These are phyloP conservation scores for Cynanchum wilfordii DNA, from an alignment of 257 asterid genomes.

Conservation along the genomic window DNA sequence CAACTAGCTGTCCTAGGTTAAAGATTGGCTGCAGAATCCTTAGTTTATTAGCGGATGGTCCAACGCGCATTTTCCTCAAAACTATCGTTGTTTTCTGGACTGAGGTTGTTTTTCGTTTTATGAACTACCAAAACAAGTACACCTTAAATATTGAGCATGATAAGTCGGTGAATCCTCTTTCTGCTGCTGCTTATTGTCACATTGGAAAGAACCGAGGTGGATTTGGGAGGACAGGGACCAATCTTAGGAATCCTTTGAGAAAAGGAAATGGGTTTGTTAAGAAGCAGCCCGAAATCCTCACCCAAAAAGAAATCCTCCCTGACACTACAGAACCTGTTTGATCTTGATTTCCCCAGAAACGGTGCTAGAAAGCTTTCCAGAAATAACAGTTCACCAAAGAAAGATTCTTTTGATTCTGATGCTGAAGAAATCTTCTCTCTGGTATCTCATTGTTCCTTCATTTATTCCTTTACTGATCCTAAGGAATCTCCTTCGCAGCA, in stretches of 20 bases:
- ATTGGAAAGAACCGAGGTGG: background rate
- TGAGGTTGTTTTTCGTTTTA: background rate
- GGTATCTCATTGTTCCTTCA: conserved; percentile 46
- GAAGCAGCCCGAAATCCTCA: conserved; percentile 42
- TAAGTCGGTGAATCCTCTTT: background rate
- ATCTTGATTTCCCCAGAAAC: conserved; percentile 42
- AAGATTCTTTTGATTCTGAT: conserved; percentile 26
- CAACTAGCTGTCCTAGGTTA: conserved; percentile 12
- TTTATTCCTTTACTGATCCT: conserved; percentile 55
- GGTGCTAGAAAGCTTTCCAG: conserved; percentile 14
- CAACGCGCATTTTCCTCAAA: conserved; percentile 8
- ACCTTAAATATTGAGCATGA: background rate
- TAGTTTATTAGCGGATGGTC: conserved; percentile 19
- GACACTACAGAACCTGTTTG: conserved; percentile 53
- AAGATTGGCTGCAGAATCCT: conserved; percentile 14
- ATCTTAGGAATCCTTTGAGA: background rate
- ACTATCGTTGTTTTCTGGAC: conserved; percentile 1
- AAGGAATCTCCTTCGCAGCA: conserved; percentile 51
- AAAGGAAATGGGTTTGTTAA: conserved; percentile 29
- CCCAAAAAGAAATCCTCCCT: conserved; percentile 35
- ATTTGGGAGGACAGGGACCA: background rate
- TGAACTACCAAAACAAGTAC: background rate
- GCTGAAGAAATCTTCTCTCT: conserved; percentile 39
- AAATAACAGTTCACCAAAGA: conserved; percentile 10
- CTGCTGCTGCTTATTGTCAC: background rate